Conservation (phyloP, 1,139 yeast genomes). For the Yamadazyma diospyri region DNA sequence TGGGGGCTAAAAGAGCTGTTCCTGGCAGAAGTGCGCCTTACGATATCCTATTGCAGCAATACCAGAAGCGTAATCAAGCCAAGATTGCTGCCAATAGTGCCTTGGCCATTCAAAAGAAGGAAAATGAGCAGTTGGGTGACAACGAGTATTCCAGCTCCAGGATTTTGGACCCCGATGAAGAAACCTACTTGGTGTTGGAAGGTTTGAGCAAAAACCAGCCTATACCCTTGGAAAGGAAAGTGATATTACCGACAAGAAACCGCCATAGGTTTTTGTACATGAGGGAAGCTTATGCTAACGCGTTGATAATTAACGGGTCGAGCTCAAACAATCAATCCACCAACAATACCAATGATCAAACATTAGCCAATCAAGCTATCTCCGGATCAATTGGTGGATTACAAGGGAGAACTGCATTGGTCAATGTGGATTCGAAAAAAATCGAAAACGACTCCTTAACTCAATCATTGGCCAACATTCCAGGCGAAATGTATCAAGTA, state of each 20-base stretch:
- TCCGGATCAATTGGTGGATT: constrained; percentile 64
- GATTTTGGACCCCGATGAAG: constrained; percentile 75
- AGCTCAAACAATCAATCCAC: constrained; percentile 16
- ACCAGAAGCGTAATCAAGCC: constrained; percentile 90
- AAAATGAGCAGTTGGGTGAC: constrained; percentile 40
- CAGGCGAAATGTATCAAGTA: constrained; percentile 54
- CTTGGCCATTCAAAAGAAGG: constrained; percentile 52
- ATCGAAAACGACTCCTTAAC: constrained; percentile 29
- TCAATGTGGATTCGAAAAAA: constrained; percentile 52
- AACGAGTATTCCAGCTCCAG: constrained; percentile 23
- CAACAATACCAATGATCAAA: constrained; percentile 29
- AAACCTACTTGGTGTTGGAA: constrained; percentile 86
- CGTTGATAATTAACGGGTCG: constrained; percentile 40
- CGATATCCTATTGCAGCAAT: constrained; percentile 81
- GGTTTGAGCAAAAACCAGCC: constrained; percentile 85
- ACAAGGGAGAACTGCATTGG: constrained; percentile 73
- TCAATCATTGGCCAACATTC: constrained; percentile 50
- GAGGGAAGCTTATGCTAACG: constrained; percentile 77
- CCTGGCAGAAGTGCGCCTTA: constrained; percentile 91
- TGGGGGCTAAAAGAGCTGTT: constrained; percentile 97
- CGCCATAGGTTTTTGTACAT: constrained; percentile 74
- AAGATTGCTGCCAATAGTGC: constrained; percentile 82
- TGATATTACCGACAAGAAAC: constrained; percentile 64
- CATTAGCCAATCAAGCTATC: constrained; percentile 49
- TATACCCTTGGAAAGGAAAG: constrained; percentile 76